Evolutionary conservation across 371 early-diverging fungal genomes (phyloP).

Genomic region (Syncephalastrum racemosum): DNA sequence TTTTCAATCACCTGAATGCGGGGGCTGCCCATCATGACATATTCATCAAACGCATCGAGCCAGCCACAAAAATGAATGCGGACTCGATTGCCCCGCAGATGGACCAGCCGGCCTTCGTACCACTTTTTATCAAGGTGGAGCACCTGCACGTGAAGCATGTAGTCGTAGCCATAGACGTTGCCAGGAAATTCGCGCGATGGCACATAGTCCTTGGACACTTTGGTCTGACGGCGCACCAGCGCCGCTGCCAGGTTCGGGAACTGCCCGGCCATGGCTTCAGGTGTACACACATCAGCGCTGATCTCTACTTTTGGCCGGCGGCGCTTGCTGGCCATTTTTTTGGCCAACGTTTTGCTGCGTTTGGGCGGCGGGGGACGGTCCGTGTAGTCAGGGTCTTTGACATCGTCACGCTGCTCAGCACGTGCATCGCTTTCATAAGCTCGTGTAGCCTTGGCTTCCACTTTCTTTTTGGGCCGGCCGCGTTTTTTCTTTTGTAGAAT

Average conservation of each 20-base stretch:
- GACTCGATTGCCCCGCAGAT: constrained; percentile 49
- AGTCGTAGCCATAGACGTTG: constrained; percentile 58
- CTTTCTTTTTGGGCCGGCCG: constrained; percentile 11
- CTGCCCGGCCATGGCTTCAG: not conserved
- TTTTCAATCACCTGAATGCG: constrained; percentile 45
- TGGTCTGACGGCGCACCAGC: constrained; percentile 9
- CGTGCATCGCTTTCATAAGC: not conserved
- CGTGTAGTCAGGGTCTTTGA: not conserved
- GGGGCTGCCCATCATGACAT: constrained; percentile 55
- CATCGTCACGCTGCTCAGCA: not conserved
- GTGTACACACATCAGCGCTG: not conserved
- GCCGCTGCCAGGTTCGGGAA: constrained; percentile 2
- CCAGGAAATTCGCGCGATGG: constrained; percentile 15
- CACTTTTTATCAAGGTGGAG: constrained; percentile 47
- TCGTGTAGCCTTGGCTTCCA: not conserved
- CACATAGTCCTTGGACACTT: constrained; percentile 20
- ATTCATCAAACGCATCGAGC: constrained; percentile 59
- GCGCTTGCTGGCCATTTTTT: not conserved
- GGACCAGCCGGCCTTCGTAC: constrained; percentile 55
- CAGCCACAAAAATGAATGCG: constrained; percentile 62
- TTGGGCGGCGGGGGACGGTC: not conserved
- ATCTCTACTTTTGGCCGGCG: not conserved
- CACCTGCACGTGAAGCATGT: constrained; percentile 56
- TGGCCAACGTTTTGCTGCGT: not conserved
- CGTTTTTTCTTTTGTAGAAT: constrained; percentile 7